Evolutionary conservation across 192 early-diverging fungal genomes (phyloP), one percentile per base, ranked within the genome.

Genomic region (Mortierella antarctica): DNA sequence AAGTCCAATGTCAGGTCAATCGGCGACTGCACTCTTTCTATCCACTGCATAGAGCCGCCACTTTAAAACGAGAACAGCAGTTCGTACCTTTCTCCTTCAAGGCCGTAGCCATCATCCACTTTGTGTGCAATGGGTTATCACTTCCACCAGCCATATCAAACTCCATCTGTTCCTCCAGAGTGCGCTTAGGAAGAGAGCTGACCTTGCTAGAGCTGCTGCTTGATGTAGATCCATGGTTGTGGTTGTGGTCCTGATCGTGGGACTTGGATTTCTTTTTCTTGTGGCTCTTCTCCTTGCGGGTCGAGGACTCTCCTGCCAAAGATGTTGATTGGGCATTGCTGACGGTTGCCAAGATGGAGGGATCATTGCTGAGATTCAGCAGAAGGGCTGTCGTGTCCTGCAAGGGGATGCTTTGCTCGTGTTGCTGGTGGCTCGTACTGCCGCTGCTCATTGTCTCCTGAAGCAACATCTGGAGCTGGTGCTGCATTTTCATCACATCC

Each of bases 71-170:
- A 60, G 8, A 60, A 23, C 5, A 5, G 39, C 0, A 44, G 39
- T 54, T 20, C 47, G 54, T 62, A 67, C 73, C 73, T 67, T 50
- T 51, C 50, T 78, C 67, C 52, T 78, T 78, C 62, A 78, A 41
- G 2, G 57, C 68, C 2, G 45, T 52, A 6, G 74, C 67, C 67
- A 70, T 66, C 67, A 78, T 52, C 67, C 67, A 78, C 41, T 70
- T 69, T 7, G 67, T 65, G 44, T 69, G 67, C 10, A 78, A 44
- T 7, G 39, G 20, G 45, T 56, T 78, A 11, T 69, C 67, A 18
- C 57, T 63, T 0, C 31, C 18, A 6, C 61, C 42, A 6, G 47
- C 12, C 39, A 58, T 17, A 59, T 69, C 68, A 17, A 20, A 42
- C 1, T 70, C 67, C 44, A 70, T n/a, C 46, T 65, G 68, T 2